These are phyloP conservation scores for Thelephora aurantiotincta DNA, from an alignment of 768 basidiomycete species.

Conservation along the genomic window DNA sequence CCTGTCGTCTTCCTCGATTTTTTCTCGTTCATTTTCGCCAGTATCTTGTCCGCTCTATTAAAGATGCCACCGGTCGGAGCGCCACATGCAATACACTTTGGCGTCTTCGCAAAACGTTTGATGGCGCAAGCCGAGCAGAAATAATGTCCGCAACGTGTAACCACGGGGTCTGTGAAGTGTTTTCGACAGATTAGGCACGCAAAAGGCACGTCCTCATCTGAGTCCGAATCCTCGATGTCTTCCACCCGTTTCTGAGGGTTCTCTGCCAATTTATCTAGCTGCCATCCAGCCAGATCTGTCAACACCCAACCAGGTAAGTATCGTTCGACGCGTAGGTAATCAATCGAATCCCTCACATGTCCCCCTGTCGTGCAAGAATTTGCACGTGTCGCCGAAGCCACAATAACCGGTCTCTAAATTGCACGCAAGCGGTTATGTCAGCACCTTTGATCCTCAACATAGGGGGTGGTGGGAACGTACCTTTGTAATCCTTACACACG, in stretches of 20 bases:
- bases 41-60: constrained; percentile 87
- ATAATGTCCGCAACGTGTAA: constrained; percentile 94
- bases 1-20: constrained; percentile 18
- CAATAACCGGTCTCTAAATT: constrained; percentile 89
- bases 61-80: constrained; percentile 92
- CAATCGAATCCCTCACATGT: constrained; percentile 47
- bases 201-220: constrained; percentile 83
- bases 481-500: constrained; percentile 99
- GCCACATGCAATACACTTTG: constrained; percentile 91
- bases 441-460: neutral
- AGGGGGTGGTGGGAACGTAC: constrained; percentile 28
- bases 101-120: constrained; percentile 86
- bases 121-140: constrained; percentile 94
- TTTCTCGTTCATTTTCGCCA: constrained; percentile 74
- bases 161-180: constrained; percentile 87
- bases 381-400: constrained; percentile 97
- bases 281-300: constrained; percentile 93
- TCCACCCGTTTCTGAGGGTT: constrained; percentile 49
- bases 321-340: constrained; percentile 1
- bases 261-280: constrained; percentile 86
- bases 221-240: constrained; percentile 49
- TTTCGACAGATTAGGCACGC: constrained; percentile 97
- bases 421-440: neutral
- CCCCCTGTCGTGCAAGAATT: constrained; percentile 96
- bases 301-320: constrained; percentile 11